Evolutionary conservation across 139 green algal species (phyloP), one percentile per base, ranked within the genome.

Genomic region (Diplosphaera chodatii): DNA sequence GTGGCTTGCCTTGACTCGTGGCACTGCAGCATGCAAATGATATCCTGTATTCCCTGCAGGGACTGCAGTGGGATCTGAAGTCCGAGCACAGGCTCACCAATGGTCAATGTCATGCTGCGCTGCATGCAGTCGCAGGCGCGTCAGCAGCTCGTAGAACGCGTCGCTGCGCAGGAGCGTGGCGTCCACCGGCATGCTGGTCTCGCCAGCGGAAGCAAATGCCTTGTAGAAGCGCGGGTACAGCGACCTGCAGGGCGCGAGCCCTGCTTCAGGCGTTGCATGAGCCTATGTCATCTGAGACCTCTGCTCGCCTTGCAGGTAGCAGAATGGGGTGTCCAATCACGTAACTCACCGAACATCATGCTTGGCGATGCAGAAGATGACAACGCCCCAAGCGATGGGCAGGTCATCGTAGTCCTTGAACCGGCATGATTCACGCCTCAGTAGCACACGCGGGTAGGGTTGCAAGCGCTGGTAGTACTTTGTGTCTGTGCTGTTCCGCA

Each of bases 351-450:
- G 70, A 40, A 67, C 85, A 48, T 82, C 31, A 32, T n/a, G 15
- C 69, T 87, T 85, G 48, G 85, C 87, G 27, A 96, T 83, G 69
- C 85, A 92, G 70, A 96, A 93, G 25, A 94, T 81, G 2, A 83
- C 81, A n/a, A 96, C 86, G 1, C 90, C 90, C 80, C 94, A 96
- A 10, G 86, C 86, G 37, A 91, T 91, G n/a, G 90, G 86, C 8
- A 77, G 84, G 63, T 75, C 74, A 40, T 79, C 68, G 22, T 77
- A 77, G 66, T 77, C 73, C 32, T 96, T 95, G 82, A 95, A 94
- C 25, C 74, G 80, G 1, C 79, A 70, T 28, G 66, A 77, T 27
- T 63, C 69, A 30, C 90, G 73, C 21, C 84, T 79, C 59, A 96
- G 79, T 72, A 92, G 75, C 27, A 96, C 78, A 4, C 90, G 78